Percentiles rank a stretch among this genome's conserved stretches.
These are phyloP conservation scores for Vinca minor DNA, from an alignment of 257 asterid genomes.

Conservation along the genomic window DNA sequence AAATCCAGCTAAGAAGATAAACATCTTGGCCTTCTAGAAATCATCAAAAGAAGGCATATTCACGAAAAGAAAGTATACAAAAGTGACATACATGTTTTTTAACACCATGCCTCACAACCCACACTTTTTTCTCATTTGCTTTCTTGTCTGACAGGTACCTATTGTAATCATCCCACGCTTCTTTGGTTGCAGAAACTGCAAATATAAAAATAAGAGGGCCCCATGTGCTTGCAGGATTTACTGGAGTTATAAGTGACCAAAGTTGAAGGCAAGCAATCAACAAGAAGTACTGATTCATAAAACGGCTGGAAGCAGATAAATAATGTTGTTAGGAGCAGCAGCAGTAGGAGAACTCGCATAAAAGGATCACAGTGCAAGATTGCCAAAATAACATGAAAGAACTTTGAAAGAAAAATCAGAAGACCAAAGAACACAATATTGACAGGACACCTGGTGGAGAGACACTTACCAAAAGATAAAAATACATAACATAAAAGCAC, in stretches of 20 bases:
- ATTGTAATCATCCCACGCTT: conserved; percentile 99
- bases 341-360: not conserved
- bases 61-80: not conserved
- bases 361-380: not conserved
- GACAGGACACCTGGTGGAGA: too few species aligned
- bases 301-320: conserved; percentile 63
- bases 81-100: conserved; percentile 58
- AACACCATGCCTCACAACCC: conserved; percentile 81
- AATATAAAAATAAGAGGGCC: conserved; percentile 97
- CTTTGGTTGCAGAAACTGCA: conserved; percentile 95
- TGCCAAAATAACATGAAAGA: not conserved
- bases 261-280: conserved; percentile 99
- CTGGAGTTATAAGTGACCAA: conserved; percentile 98
- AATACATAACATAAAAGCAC: too few species aligned
- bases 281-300: conserved; percentile 98
- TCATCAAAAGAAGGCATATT: not conserved
- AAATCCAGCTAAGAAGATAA: conserved; percentile 2
- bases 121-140: conserved; percentile 95
- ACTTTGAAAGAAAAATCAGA: too few species aligned
- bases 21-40: not conserved
- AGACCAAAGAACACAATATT: too few species aligned
- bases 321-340: not conserved
- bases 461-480: too few species aligned
- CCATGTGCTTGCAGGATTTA: conserved; percentile 99
- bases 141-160: conserved; percentile 91